A percentile compares a stretch with the other conserved stretches of the same genome.
These are phyloP conservation scores for Blastocystis sp. DNA, from an alignment of 352 stramenopile species.

Conservation along the genomic window DNA sequence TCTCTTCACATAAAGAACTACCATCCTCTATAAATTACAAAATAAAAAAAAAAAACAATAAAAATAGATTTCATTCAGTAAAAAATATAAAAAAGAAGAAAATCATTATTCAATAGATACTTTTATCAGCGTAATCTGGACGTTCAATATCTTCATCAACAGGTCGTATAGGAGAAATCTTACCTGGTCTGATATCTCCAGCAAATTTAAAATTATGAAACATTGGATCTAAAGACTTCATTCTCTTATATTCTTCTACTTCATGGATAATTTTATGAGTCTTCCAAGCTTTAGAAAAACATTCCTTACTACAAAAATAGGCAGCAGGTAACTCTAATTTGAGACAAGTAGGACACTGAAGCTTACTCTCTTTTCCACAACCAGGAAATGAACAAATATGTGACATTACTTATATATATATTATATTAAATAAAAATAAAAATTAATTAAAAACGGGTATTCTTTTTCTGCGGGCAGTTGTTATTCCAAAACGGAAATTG, in stretches of 20 bases:
- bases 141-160: background rate
- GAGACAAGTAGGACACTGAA: constrained; percentile 69
- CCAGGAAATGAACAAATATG: no score
- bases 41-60: no score
- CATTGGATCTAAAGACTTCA: constrained; percentile 42
- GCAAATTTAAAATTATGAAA: constrained; percentile 46
- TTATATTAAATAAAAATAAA: no score
- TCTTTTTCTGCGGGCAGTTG: no score
- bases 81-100: constrained; percentile 60
- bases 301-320: constrained; percentile 51
- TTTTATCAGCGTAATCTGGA: constrained; percentile 48
- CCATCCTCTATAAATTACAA: no score
- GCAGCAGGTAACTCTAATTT: constrained; percentile 59
- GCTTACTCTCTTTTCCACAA: no score
- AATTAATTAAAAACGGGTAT: no score
- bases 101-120: constrained; percentile 59
- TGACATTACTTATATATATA: no score
- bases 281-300: constrained; percentile 81
- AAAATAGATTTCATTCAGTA: constrained; percentile 47
- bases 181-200: constrained; percentile 56
- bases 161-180: constrained; percentile 51
- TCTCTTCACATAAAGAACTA: constrained; percentile 15
- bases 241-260: constrained; percentile 64
- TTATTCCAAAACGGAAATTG: no score
- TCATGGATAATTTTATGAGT: constrained; percentile 83